A percentile compares a stretch with the other conserved stretches of the same genome.
These are phyloP conservation scores for Fusarium equiseti DNA, from an alignment of 2,329 filamentous ascomycete genomes.

Conservation along the genomic window DNA sequence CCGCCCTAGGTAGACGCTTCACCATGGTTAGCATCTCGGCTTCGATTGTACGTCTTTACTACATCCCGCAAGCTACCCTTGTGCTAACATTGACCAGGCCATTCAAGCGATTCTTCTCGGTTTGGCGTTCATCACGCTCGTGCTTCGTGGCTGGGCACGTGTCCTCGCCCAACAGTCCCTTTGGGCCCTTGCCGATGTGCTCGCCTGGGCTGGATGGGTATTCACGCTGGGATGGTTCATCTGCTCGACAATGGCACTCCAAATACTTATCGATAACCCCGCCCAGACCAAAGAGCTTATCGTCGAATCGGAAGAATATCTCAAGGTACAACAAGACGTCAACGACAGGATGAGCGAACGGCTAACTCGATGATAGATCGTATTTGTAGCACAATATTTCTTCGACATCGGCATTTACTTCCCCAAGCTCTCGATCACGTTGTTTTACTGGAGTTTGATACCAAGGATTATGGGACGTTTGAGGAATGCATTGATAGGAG, in stretches of 20 bases:
- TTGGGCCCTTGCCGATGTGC: not conserved
- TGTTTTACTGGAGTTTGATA: conserved; percentile 25
- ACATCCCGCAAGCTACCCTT: not conserved
- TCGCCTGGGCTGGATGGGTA: conserved; percentile 19
- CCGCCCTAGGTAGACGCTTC: not conserved
- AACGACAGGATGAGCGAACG: rapidly evolving
- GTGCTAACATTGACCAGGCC: not conserved
- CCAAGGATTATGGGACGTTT: conserved; percentile 2
- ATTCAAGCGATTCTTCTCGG: conserved; percentile 13
- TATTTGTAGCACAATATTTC: conserved; percentile 13
- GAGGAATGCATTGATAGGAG: not conserved
- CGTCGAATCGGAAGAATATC: conserved; percentile 5
- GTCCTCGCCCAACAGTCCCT: conserved; percentile 1
- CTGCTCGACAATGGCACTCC: conserved; percentile 19
- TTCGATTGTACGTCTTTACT: not conserved
- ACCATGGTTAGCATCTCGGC: not conserved
- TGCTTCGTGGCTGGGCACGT: conserved; percentile 9
- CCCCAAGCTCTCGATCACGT: conserved; percentile 20
- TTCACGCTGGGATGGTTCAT: conserved; percentile 27
- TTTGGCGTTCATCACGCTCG: not conserved
- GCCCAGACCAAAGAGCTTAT: conserved; percentile 1
- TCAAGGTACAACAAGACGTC: not conserved
- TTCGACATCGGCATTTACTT: conserved; percentile 23
- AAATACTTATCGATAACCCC: conserved; percentile 15
- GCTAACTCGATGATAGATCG: not conserved